Conservation (phyloP, 495 filamentous ascomycete species). For the Penicillium lagena region DNA sequence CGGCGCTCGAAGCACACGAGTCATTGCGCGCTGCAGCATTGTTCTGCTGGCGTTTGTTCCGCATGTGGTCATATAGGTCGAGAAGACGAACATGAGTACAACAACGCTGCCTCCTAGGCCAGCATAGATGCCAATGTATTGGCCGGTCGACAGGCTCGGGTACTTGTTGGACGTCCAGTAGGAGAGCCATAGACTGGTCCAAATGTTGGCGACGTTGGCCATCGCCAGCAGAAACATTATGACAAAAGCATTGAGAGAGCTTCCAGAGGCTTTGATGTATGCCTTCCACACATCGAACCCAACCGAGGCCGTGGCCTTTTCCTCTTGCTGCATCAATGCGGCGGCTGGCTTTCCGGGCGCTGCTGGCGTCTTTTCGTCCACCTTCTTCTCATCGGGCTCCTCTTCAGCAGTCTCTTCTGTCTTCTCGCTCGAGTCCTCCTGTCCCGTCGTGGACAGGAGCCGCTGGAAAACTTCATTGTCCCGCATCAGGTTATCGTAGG, state of each 20-base stretch:
- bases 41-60: slow-evolving; percentile 74
- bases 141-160: slow-evolving; percentile 40
- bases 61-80: slow-evolving; percentile 53
- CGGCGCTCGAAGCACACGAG: slow-evolving; percentile 74
- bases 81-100: slow-evolving; percentile 71
- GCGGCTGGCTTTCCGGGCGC: slow-evolving; percentile 41
- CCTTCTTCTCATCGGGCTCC: slow-evolving; percentile 41
- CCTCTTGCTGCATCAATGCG: slow-evolving; percentile 86
- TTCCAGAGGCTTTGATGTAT: slow-evolving; percentile 76
- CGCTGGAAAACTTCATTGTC: slow-evolving; percentile 67
- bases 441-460: slow-evolving; percentile 76
- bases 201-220: slow-evolving; percentile 77
- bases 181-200: slow-evolving; percentile 84
- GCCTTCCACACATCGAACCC: slow-evolving; percentile 76
- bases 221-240: slow-evolving; percentile 60
- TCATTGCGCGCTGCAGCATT: slow-evolving; percentile 82
- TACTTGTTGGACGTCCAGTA: slow-evolving; percentile 82
- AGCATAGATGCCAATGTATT: slow-evolving; percentile 85
- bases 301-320: slow-evolving; percentile 74
- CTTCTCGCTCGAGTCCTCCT: slow-evolving; percentile 57
- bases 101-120: slow-evolving; percentile 66
- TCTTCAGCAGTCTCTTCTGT: slow-evolving; percentile 38
- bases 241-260: slow-evolving; percentile 59
- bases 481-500: slow-evolving; percentile 78
- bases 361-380: slow-evolving; percentile 47